Conservation (phyloP, 1,139 yeast species). For the Taphrina pruni region DNA sequence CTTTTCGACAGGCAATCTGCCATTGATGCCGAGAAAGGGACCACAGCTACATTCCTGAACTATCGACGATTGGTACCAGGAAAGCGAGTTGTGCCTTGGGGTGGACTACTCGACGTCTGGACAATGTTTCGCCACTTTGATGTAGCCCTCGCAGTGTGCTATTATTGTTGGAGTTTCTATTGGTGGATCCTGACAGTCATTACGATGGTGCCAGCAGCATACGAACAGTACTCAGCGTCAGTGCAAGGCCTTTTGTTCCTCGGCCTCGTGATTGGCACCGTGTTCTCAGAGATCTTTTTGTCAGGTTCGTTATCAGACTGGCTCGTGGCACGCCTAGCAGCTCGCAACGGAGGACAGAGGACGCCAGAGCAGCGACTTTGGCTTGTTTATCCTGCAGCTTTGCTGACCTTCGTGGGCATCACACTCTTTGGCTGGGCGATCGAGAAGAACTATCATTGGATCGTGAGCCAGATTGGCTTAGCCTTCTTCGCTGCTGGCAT, state of each 20-base stretch:
- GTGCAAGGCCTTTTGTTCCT: slow-evolving; percentile 42
- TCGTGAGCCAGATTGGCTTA: slow-evolving; percentile 40
- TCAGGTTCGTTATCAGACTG: slow-evolving; percentile 41
- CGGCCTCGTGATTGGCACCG: slow-evolving; percentile 41
- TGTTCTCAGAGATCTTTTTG: slow-evolving; percentile 37
- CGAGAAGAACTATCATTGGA: slow-evolving; percentile 42
- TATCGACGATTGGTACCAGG: slow-evolving; percentile 7
- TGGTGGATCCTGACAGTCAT: slow-evolving; percentile 42
- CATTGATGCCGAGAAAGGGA: slow-evolving; percentile 12
- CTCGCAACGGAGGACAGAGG: slow-evolving; percentile 26
- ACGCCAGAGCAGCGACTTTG: slow-evolving; percentile 43
- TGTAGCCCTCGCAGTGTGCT: slow-evolving; percentile 38
- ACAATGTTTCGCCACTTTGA: slow-evolving; percentile 23
- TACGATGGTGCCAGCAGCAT: slow-evolving; percentile 42
- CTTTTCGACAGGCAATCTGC: slow-evolving; percentile 27
- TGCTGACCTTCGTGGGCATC: slow-evolving; percentile 40
- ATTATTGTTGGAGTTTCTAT: slow-evolving; percentile 39
- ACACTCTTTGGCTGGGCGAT: slow-evolving; percentile 41
- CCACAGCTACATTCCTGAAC: slow-evolving; percentile 25
- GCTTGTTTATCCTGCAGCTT: slow-evolving; percentile 41
- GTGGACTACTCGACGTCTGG: slow-evolving; percentile 12
- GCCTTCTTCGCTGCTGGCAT: slow-evolving; percentile 42
- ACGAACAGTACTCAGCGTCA: slow-evolving; percentile 36
- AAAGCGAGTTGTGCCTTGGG: slow-evolving; percentile 35
- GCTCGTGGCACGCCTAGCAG: slow-evolving; percentile 36